Base-by-base conservation (phyloP, 768 basidiomycete genomes). In the Boletellus ananas region DNA sequence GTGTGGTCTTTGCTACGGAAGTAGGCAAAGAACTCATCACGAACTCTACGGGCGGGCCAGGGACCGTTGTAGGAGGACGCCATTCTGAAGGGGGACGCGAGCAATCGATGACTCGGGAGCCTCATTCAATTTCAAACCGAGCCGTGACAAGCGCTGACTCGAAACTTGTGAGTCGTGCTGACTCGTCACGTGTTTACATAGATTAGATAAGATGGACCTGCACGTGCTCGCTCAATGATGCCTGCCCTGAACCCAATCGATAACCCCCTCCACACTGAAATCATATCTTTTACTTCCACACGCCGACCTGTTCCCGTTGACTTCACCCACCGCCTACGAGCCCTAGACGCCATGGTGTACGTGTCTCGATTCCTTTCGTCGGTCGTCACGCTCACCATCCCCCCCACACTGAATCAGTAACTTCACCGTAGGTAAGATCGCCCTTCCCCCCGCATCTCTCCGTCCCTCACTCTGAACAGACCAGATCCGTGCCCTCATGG, bases 21-120 rank as follows among this genome's bases (percentile, higher is more conserved):
- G 73, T 82, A 98, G 56, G 87, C 76, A 70, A 98, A 92, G 75
- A 92, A 99, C 52, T 90, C 84, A 58, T 94, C 74, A 58, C 96
- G 83, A 52, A 98, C 84, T 65, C 78, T 84, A 34, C 72, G 61
- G n/a, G 96, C 85, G 13, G 94, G 76, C 93, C 91, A 95, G 20
- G 78, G 75, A 8, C 68, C 63, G 31, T 62, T 52, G 55, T 70
- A 70, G 1, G 65, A 49, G 42, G 62, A 63, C 6, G 58, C 27
- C 67, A 68, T 68, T 57, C 66, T 58, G 37, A 45, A 47, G 6
- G 50, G 29, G 4, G 21, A 45, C 21, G 31, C 27, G 39, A 51
- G 51, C 27, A 55, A 69, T 66, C 59, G 64, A 64, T 59, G 55
- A 55, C 53, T 25, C 41, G 45, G 40, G 25, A 17, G 14, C 45